Base-by-base conservation (phyloP, 176 grass and related monocot species). In the Aegilops sharonensis region DNA sequence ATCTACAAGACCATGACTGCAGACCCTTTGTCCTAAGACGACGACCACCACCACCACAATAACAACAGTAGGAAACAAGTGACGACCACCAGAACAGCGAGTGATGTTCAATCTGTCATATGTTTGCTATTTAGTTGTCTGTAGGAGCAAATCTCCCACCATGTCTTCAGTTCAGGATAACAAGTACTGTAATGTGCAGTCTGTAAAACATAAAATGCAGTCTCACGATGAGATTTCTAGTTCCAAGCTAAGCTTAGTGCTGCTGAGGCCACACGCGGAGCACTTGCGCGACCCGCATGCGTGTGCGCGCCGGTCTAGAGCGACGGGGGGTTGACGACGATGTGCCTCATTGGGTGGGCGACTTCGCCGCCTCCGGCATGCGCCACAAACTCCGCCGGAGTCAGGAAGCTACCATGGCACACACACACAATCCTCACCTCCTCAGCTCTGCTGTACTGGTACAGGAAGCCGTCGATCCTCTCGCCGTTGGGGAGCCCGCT, bases 331-430 rank as follows among this genome's bases (percentile, higher is more conserved):
- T 73, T 98, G 23, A 98, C 88, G 25, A 92, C 84, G 37, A 98
- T 98, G 64, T 98, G 91, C 90, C 78, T 77, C 72, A 98, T 82
- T 8, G 95, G 95, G 64, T 98, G 67, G 2, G 72, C 56, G 21
- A 95, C 89, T 0, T 94, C 84, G n/a, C 88, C 74, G 14, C 89
- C 91, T 60, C 95, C 95, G 8, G 93, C 93, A 52, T 98, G 95
- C 88, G 87, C 92, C 82, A 98, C 91, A 3, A 98, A 98, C 89
- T 92, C 91, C 0, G 88, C 89, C 0, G 95, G 95, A 9, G 95
- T 95, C 34, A 93, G 79, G 77, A 98, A 98, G 35, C 86, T 93
- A 9, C 95, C 95, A 87, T 95, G 93, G 75, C 95, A 98, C 30
- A 98, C 78, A 3, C 95, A 95, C 6, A 98, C 89, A 11, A 98